Evolutionary conservation across 1,284 basidiomycete genomes (phyloP).

Genomic region (Naganishia sp.): DNA sequence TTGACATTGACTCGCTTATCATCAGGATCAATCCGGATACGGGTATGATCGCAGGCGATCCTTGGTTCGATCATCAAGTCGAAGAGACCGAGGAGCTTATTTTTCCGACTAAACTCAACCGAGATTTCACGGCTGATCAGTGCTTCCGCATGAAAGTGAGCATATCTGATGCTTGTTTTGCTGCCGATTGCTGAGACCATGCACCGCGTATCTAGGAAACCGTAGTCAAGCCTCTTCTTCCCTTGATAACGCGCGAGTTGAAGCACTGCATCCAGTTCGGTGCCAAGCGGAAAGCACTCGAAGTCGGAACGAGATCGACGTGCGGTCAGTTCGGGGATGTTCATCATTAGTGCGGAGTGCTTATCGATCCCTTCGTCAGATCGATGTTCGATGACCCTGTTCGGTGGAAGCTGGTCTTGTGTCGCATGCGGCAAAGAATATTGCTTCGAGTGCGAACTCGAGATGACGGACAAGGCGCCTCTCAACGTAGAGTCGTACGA

Average conservation of each 20-base stretch:
- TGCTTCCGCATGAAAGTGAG: slow-evolving; percentile 46
- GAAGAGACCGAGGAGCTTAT: slow-evolving; percentile 39
- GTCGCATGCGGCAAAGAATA: slow-evolving; percentile 84
- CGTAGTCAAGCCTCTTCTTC: slow-evolving; percentile 69
- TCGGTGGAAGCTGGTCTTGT: slow-evolving; percentile 86
- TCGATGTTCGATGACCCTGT: slow-evolving; percentile 88
- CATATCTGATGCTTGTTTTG: neutral
- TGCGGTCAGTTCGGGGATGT: slow-evolving; percentile 64
- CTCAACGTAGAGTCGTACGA: neutral
- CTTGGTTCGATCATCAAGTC: slow-evolving; percentile 44
- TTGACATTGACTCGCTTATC: neutral
- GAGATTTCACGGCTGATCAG: slow-evolving; percentile 38
- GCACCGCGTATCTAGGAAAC: slow-evolving; percentile 49
- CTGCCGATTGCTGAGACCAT: too few relatives aligned
- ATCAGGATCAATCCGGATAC: slow-evolving; percentile 46
- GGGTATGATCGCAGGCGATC: slow-evolving; percentile 41
- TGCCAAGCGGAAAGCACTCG: slow-evolving; percentile 70
- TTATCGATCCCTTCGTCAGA: slow-evolving; percentile 58
- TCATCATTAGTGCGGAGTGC: slow-evolving; percentile 5
- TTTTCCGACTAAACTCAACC: slow-evolving; percentile 49
- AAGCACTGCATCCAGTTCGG: slow-evolving; percentile 64
- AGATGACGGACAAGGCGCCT: slow-evolving; percentile 61
- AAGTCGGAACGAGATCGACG: slow-evolving; percentile 74
- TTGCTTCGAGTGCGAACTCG: slow-evolving; percentile 75
- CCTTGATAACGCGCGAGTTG: slow-evolving; percentile 68